These are phyloP conservation scores for Conticribra weissflogii DNA, from an alignment of 108 stramenopile species.

Conservation along the genomic window DNA sequence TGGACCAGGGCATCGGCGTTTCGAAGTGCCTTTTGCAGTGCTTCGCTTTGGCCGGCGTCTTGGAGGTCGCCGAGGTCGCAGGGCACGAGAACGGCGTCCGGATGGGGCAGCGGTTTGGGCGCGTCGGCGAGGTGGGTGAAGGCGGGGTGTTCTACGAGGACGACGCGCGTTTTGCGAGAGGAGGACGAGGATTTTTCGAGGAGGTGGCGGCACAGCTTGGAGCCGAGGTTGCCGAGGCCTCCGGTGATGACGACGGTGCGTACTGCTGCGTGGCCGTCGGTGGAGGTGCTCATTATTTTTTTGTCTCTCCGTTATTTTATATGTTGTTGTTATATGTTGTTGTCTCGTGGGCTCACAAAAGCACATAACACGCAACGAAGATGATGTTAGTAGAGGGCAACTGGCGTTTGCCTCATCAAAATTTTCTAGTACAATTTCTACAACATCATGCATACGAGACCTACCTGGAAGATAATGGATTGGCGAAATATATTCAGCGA, in stretches of 20 bases:
- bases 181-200: constrained; percentile 14
- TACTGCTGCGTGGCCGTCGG: not conserved
- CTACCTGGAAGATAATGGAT: too few species aligned
- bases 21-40: constrained; percentile 4
- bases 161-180: constrained; percentile 23
- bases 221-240: constrained; percentile 50
- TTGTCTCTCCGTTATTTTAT: too few species aligned
- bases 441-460: too few species aligned
- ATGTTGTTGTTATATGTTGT: too few species aligned
- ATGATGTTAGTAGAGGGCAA: too few species aligned
- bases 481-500: too few species aligned
- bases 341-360: too few species aligned
- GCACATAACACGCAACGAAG: too few species aligned
- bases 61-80: constrained; percentile 32
- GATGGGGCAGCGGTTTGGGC: constrained; percentile 19
- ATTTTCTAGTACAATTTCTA: too few species aligned
- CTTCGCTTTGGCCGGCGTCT: constrained; percentile 19
- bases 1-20: constrained; percentile 39
- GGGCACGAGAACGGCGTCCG: constrained; percentile 29
- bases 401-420: too few species aligned
- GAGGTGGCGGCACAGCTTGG: constrained; percentile 49
- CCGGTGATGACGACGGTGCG: constrained; percentile 53
- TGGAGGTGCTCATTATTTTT: not conserved
- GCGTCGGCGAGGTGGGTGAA: constrained; percentile 34
- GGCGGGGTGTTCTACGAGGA: constrained; percentile 50